A percentile compares a stretch with the other conserved stretches of the same genome.
phyloP scores from a whole-genome alignment of 768 basidiomycete genomes.

The Stropharia rugosoannulata region DNA sequence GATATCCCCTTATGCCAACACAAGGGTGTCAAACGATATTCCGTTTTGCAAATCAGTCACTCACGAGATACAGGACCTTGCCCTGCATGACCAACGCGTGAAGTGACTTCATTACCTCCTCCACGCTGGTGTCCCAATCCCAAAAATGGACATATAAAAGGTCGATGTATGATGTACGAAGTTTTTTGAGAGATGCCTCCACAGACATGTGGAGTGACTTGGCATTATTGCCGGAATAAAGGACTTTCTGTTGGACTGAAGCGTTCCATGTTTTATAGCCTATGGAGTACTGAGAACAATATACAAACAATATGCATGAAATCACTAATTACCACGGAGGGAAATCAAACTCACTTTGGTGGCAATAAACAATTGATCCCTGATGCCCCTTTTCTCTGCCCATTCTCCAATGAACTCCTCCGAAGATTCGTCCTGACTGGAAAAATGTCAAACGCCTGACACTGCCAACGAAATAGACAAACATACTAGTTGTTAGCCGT shows the following conservation, averaged over 20 bases:
- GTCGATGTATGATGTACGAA: constrained; percentile 47
- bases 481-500: constrained; percentile 37
- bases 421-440: constrained; percentile 24
- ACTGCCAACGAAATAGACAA: not conserved
- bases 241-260: constrained; percentile 3
- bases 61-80: constrained; percentile 3
- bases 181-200: constrained; percentile 43
- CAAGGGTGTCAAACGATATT: not conserved
- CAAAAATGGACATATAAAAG: constrained; percentile 48
- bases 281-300: constrained; percentile 2
- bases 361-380: constrained; percentile 17
- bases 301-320: too few relatives aligned
- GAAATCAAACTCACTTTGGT: constrained; percentile 21
- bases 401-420: constrained; percentile 2
- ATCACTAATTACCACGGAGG: not conserved
- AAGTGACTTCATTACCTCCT: constrained; percentile 48
- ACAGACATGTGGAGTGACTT: constrained; percentile 45
- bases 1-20: constrained; percentile 31
- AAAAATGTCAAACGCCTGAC: not conserved
- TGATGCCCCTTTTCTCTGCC: constrained; percentile 1
- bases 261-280: not conserved
- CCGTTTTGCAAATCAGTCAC: not conserved
- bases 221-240: constrained; percentile 27
- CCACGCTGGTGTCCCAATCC: constrained; percentile 54
- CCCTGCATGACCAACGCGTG: constrained; percentile 1